These are phyloP conservation scores for Cyclotella sp. DNA, from an alignment of 108 stramenopile genomes.

Conservation along the genomic window DNA sequence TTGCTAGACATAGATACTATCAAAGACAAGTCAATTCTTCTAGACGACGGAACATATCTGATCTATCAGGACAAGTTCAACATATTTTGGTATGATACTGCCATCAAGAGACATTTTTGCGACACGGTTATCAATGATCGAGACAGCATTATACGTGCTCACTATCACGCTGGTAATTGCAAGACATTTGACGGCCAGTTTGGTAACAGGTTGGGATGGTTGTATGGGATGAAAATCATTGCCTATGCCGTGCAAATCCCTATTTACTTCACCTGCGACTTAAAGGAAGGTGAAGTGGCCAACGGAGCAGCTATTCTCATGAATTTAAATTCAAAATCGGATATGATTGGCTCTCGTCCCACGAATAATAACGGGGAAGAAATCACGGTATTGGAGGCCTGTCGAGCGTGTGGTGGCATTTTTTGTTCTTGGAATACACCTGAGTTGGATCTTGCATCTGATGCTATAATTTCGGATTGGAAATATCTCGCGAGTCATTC, in stretches of 20 bases:
- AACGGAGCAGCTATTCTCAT: not conserved
- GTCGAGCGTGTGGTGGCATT: not conserved
- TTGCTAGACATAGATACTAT: not conserved
- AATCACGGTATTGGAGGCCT: not conserved
- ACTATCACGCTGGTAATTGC: not conserved
- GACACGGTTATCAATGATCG: not conserved
- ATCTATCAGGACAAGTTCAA: not conserved
- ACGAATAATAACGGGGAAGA: not conserved
- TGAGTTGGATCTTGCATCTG: not conserved
- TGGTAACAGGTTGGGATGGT: not conserved
- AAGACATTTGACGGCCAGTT: not conserved
- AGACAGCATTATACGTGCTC: not conserved
- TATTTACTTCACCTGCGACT: not conserved
- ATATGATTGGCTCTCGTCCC: not conserved
- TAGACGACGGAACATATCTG: not conserved
- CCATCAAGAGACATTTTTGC: not conserved
- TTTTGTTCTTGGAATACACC: not conserved
- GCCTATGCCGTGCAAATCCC: not conserved
- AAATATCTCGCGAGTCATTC: not conserved
- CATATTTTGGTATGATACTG: not conserved
- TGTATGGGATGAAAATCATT: conserved; percentile 2
- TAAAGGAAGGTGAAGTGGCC: not conserved
- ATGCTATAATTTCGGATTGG: no score
- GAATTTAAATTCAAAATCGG: not conserved
- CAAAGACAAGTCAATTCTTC: not conserved